phyloP scores from a whole-genome alignment of 371 early-diverging fungal species.

The Mortierella sp. region DNA sequence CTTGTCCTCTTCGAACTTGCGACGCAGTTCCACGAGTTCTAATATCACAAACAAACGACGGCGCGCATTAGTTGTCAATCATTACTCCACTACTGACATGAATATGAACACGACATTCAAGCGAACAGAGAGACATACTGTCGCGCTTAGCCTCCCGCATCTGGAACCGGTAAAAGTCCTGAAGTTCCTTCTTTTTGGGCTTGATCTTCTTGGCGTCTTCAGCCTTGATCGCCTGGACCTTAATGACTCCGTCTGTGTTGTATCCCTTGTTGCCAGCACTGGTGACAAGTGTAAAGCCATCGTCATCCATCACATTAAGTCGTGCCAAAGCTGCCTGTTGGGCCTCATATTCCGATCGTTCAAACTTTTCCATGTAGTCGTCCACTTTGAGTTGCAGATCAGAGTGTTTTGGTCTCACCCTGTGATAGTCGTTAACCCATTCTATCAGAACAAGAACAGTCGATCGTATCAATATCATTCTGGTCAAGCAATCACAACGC shows the following conservation, averaged over 20 bases:
- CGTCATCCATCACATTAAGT: slow-evolving; percentile 90
- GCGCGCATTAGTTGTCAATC: too few species aligned
- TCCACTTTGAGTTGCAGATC: slow-evolving; percentile 74
- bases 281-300: slow-evolving; percentile 91
- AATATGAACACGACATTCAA: background rate
- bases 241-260: slow-evolving; percentile 68
- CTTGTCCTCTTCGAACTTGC: slow-evolving; percentile 95
- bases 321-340: slow-evolving; percentile 69
- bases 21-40: slow-evolving; percentile 88
- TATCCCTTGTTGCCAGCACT: slow-evolving; percentile 68
- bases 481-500: too few species aligned
- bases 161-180: slow-evolving; percentile 96
- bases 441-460: slow-evolving; percentile 23
- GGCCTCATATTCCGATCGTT: slow-evolving; percentile 80
- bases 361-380: slow-evolving; percentile 81
- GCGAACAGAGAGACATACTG: slow-evolving; percentile 60
- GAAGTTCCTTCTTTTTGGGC: slow-evolving; percentile 78
- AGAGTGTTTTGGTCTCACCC: slow-evolving; percentile 65
- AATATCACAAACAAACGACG: background rate
- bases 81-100: background rate
- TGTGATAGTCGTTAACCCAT: slow-evolving; percentile 65
- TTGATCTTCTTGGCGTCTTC: slow-evolving; percentile 58
- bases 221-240: slow-evolving; percentile 67
- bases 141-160: slow-evolving; percentile 89
- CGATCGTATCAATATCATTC: too few species aligned